A percentile compares a stretch with the other conserved stretches of the same genome.
Evolutionary conservation across 768 basidiomycete species (phyloP).

Genomic region (Phaeotremella skinneri): DNA sequence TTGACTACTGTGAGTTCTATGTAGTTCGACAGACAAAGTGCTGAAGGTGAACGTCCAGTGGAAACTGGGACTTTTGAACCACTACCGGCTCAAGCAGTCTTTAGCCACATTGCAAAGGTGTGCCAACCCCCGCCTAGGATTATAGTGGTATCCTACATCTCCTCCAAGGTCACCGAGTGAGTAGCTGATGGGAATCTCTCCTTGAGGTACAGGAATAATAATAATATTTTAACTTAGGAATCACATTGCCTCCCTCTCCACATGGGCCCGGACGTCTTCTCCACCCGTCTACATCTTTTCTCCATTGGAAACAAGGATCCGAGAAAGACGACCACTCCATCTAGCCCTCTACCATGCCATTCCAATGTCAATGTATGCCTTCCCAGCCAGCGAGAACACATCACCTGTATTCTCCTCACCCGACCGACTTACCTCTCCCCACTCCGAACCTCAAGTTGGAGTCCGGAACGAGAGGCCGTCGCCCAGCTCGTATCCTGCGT

Average conservation of each 20-base stretch:
- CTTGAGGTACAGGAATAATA: neutral
- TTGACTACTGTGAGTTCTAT: constrained; percentile 47
- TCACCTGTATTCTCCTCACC: neutral
- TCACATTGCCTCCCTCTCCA: constrained; percentile 40
- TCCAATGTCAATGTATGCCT: constrained; percentile 49
- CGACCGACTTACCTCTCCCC: neutral
- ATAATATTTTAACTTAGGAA: constrained; percentile 23
- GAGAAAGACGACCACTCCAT: constrained; percentile 33
- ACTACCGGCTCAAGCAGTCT: constrained; percentile 44
- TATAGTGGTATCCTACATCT: constrained; percentile 47
- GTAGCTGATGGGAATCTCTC: constrained; percentile 1
- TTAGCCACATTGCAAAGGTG: constrained; percentile 39
- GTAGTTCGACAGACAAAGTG: neutral
- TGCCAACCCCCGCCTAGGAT: constrained; percentile 47
- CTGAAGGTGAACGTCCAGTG: constrained; percentile 19
- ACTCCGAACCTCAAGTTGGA: neutral
- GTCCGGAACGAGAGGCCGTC: neutral
- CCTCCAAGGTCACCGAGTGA: constrained; percentile 43
- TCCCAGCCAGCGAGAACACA: constrained; percentile 12
- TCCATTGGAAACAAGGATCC: constrained; percentile 43
- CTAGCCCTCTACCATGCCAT: constrained; percentile 42
- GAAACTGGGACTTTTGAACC: constrained; percentile 47
- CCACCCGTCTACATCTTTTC: constrained; percentile 44
- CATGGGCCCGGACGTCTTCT: constrained; percentile 38
- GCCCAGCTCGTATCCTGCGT: neutral